Base-by-base conservation (phyloP, 2,329 filamentous ascomycete genomes). In the Colletotrichum agaves region DNA sequence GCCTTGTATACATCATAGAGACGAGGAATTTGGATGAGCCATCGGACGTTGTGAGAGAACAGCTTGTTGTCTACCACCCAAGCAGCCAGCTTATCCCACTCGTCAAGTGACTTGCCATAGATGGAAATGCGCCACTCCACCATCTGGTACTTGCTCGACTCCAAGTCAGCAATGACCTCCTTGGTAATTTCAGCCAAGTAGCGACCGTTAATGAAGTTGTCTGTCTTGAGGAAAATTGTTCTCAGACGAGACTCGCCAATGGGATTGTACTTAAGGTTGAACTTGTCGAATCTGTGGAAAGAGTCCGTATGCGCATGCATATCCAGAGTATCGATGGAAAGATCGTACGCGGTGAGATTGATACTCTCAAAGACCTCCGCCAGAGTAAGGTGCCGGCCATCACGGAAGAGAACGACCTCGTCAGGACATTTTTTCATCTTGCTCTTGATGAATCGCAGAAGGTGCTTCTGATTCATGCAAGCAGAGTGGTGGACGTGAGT, bases 121-220 rank as follows among this genome's bases (percentile, higher is more conserved):
- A 99, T 93, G 23, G 94, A 98, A 72, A 99, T 97, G 47, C 96
- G 93, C 94, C 97, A 99, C 81, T 99, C 96, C 1, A 96, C 96
- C 92, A 99, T 98, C 78, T 99, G 96, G 76, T 99, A 99, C 78
- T 99, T 99, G 87, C 94, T 98, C 55, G 95, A 97, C 79, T 99
- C 96, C 35, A 99, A 83, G 85, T 99, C 96, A 3, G 94, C 90
- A 61, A 99, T 98, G 70, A 99, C 96, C 79, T 99, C 96, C 75
- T 97, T 97, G 3, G 95, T 98, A 70, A 99, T 98, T 78, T 99
- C 96, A 1, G 96, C 96, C 47, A 99, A 84, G 77, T 99, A 99
- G 56, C 95, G 91, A 39, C 96, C 96, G 72, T 97, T 90, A 76
- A 99, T 97, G 78, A 94, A 95, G 77, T 99, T 99, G 80, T 99